A percentile compares a stretch with the other conserved stretches of the same genome.
Conservation (phyloP, 352 stramenopile genomes). For the Pythium aquatile region DNA sequence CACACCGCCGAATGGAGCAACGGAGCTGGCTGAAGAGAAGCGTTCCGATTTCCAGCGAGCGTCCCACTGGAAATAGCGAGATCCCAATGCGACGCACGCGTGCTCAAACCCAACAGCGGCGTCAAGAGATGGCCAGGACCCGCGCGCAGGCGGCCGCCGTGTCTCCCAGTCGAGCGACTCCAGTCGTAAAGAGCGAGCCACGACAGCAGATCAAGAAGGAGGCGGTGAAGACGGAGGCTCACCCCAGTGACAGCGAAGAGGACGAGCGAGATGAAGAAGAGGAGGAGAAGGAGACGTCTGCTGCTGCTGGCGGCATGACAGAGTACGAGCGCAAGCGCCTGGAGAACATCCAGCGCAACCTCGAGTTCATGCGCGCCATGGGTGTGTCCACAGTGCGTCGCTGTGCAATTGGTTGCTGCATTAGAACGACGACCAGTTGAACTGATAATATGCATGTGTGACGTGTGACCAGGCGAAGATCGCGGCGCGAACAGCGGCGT, state of each 20-base stretch:
- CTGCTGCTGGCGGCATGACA: conserved; percentile 30
- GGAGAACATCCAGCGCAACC: conserved; percentile 83
- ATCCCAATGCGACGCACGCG: conserved; percentile 23
- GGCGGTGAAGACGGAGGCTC: conserved; percentile 5
- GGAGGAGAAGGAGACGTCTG: conserved; percentile 2
- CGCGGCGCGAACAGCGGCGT: conserved; percentile 45
- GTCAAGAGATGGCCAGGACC: conserved; percentile 18
- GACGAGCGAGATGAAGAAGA: neutral
- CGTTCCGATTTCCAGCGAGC: neutral
- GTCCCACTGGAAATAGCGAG: neutral
- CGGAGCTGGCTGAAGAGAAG: neutral
- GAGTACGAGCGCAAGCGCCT: conserved; percentile 83
- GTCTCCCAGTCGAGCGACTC: neutral
- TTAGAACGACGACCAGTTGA: neutral
- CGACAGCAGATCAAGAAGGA: neutral
- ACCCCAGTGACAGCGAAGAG: conserved; percentile 1
- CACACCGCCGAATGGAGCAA: neutral
- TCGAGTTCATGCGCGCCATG: conserved; percentile 84
- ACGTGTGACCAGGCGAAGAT: conserved; percentile 50
- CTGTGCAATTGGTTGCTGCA: neutral
- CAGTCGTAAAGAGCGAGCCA: neutral
- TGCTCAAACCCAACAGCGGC: conserved; percentile 20
- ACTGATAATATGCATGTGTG: neutral
- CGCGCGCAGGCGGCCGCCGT: conserved; percentile 3
- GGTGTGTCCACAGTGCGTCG: conserved; percentile 63